A percentile compares a stretch with the other conserved stretches of the same genome.
phyloP scores from a whole-genome alignment of 176 grass and related monocot genomes.

The Triticum dicoccoides region DNA sequence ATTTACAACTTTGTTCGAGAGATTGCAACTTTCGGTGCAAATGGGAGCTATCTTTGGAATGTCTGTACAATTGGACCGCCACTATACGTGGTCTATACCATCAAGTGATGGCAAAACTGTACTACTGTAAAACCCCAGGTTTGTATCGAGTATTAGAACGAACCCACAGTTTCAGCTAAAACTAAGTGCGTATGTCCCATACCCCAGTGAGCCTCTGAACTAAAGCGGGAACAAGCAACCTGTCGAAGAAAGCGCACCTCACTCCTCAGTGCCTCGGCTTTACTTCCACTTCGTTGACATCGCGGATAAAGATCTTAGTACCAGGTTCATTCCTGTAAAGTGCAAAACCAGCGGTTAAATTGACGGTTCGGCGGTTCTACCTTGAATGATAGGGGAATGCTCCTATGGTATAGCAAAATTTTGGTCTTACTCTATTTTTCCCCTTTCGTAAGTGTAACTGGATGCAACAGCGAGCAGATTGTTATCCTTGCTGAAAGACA shows the following conservation, averaged over 20 bases:
- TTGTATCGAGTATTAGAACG: background rate
- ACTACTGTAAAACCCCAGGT: background rate
- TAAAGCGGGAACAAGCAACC: background rate
- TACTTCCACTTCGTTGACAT: slow-evolving; percentile 57
- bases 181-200: background rate
- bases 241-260: slow-evolving; percentile 1
- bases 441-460: slow-evolving; percentile 63
- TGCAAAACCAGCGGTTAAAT: background rate
- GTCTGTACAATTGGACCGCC: background rate
- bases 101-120: background rate
- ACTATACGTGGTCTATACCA: background rate
- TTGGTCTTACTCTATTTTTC: slow-evolving; percentile 47
- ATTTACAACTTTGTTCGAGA: background rate
- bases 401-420: background rate
- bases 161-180: background rate
- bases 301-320: slow-evolving; percentile 50
- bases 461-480: slow-evolving; percentile 65
- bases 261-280: slow-evolving; percentile 45
- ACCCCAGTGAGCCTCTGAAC: background rate
- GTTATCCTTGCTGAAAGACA: slow-evolving; percentile 63
- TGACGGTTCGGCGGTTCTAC: background rate
- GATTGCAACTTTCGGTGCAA: slow-evolving; percentile 1
- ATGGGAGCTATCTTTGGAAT: background rate
- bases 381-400: background rate
- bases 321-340: slow-evolving; percentile 50